These are phyloP conservation scores for Lactifluus pinguis DNA, from an alignment of 768 basidiomycete genomes.

Conservation along the genomic window DNA sequence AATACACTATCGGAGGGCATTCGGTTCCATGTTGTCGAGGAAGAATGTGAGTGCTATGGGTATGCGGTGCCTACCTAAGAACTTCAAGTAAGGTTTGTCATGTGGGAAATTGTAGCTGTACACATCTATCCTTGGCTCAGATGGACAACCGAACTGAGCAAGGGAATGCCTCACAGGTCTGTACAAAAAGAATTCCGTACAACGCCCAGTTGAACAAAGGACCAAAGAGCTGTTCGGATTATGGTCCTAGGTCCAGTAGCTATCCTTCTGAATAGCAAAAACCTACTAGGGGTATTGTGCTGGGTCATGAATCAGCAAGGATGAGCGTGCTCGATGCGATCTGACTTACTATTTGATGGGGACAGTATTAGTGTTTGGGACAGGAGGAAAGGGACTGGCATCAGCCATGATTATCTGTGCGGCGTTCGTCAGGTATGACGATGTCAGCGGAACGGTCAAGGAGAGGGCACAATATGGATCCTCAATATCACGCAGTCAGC, in stretches of 20 bases:
- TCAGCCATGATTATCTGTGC: too few species aligned
- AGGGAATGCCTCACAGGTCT: not conserved
- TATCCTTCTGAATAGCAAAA: not conserved
- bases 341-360: too few species aligned
- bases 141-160: too few species aligned
- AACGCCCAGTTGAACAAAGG: constrained; percentile 3
- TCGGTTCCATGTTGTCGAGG: not conserved
- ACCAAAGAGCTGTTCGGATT: not conserved
- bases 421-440: too few species aligned
- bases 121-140: not conserved
- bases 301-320: too few species aligned
- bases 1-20: not conserved
- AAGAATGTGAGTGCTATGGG: not conserved
- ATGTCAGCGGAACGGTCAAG: too few species aligned
- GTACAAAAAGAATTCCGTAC: constrained; percentile 2
- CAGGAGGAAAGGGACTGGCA: too few species aligned
- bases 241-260: not conserved
- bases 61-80: not conserved
- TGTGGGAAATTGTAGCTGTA: constrained; percentile 7
- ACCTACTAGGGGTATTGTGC: too few species aligned
- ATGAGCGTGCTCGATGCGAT: too few species aligned
- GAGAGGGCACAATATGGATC: too few species aligned
- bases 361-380: too few species aligned
- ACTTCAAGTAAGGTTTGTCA: not conserved
- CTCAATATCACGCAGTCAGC: too few species aligned